Percentiles rank a stretch among this genome's conserved stretches.
These are phyloP conservation scores for Penicillium sp. DNA, from an alignment of 2,329 filamentous ascomycete genomes.

Conservation along the genomic window DNA sequence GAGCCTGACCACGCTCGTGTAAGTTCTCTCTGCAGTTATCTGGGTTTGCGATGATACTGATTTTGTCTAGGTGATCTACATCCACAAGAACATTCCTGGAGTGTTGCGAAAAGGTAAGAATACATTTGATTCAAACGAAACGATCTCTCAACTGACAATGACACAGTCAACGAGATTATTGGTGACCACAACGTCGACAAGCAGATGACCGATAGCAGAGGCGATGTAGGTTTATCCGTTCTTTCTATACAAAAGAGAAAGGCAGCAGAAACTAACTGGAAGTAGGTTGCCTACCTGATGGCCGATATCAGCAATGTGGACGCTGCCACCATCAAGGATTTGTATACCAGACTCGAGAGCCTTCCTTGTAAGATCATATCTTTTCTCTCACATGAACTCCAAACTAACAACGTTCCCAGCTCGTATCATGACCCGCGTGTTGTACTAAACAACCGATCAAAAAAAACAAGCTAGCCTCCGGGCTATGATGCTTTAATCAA, in stretches of 20 bases:
- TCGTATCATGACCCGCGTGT: conserved; percentile 48
- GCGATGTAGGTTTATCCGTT: conserved; percentile 61
- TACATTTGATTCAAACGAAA: background rate
- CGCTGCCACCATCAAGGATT: conserved; percentile 75
- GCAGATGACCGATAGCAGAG: conserved; percentile 94
- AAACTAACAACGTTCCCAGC: conserved; percentile 28
- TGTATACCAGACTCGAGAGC: conserved; percentile 78
- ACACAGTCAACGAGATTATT: conserved; percentile 83
- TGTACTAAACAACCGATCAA: conserved; percentile 37
- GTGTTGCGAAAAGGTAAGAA: conserved; percentile 74
- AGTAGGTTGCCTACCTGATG: conserved; percentile 86
- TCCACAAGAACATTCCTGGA: conserved; percentile 94
- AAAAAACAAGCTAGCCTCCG: conserved; percentile 3
- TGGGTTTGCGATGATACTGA: background rate
- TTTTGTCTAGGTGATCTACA: conserved; percentile 71
- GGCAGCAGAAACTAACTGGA: conserved; percentile 13
- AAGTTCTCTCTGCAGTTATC: conserved; percentile 28
- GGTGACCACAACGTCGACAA: conserved; percentile 98
- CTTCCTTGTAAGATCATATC: conserved; percentile 67
- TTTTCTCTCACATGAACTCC: background rate
- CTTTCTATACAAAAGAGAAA: too few species aligned
- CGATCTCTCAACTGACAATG: conserved; percentile 5
- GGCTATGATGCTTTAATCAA: conserved; percentile 22
- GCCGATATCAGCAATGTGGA: conserved; percentile 91
- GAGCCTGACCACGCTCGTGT: conserved; percentile 85